Evolutionary conservation across 139 green algal genomes (phyloP).

Genomic region (Volvox africanus): DNA sequence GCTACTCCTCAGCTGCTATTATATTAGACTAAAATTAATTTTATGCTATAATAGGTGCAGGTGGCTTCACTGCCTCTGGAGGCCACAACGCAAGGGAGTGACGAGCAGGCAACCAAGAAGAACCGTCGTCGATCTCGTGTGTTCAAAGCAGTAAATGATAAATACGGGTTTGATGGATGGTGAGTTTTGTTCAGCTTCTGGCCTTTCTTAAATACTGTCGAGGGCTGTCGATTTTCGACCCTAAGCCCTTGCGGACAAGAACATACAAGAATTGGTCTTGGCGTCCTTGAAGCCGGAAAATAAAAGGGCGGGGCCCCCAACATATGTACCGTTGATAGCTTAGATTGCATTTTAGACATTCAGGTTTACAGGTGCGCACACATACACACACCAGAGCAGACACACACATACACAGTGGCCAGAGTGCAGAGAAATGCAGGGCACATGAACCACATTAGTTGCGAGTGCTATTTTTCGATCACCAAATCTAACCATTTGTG

Average conservation of each 20-base stretch:
- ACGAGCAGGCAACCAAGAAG: not conserved
- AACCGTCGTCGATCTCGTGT: not conserved
- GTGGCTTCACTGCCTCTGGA: not conserved
- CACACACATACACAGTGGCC: too few species aligned
- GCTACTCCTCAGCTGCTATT: not conserved
- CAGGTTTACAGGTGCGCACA: too few species aligned
- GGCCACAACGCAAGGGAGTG: not conserved
- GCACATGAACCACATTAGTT: too few species aligned
- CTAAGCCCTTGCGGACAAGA: not conserved
- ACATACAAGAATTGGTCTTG: too few species aligned
- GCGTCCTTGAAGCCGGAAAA: too few species aligned
- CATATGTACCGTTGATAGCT: too few species aligned
- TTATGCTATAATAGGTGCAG: not conserved
- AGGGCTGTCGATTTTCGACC: not conserved
- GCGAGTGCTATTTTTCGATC: too few species aligned
- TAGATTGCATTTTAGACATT: too few species aligned
- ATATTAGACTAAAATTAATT: not conserved
- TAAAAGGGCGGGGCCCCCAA: too few species aligned
- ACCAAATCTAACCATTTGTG: too few species aligned
- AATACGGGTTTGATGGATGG: constrained; percentile 9
- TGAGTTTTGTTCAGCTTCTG: not conserved
- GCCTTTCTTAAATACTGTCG: not conserved
- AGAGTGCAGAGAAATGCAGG: too few species aligned
- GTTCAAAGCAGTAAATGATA: not conserved
- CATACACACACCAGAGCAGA: too few species aligned